These are phyloP conservation scores for Gentiana dahurica DNA, from an alignment of 257 asterid species.

Conservation along the genomic window DNA sequence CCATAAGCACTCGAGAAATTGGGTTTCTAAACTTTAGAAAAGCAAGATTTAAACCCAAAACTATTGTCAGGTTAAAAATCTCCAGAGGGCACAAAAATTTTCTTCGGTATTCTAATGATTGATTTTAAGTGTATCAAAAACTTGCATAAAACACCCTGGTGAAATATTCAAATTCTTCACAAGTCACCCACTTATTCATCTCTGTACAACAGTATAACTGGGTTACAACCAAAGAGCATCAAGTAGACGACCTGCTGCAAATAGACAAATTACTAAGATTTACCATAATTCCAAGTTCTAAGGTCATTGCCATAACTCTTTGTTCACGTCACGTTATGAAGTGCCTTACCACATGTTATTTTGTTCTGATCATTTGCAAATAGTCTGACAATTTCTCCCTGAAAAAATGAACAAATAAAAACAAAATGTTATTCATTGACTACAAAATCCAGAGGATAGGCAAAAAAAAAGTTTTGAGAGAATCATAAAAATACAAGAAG, in stretches of 20 bases:
- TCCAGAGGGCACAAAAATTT: neutral
- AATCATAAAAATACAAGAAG: no score
- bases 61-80: neutral
- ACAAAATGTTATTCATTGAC: no score
- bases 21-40: neutral
- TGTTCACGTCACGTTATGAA: neutral
- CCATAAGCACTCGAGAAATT: no score
- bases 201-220: neutral
- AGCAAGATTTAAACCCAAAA: neutral
- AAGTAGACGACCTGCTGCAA: neutral
- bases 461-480: no score
- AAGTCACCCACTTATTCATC: no score
- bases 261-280: neutral
- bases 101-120: neutral
- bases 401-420: constrained; percentile 12
- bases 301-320: neutral
- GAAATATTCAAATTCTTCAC: no score
- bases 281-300: neutral
- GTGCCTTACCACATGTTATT: constrained; percentile 87
- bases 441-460: no score
- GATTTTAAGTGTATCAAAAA: neutral
- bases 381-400: constrained; percentile 90
- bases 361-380: constrained; percentile 92
- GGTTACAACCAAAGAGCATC: neutral
- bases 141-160: no score